phyloP scores from a whole-genome alignment of 306 rosid species.

The Erythrophleum fordii region DNA sequence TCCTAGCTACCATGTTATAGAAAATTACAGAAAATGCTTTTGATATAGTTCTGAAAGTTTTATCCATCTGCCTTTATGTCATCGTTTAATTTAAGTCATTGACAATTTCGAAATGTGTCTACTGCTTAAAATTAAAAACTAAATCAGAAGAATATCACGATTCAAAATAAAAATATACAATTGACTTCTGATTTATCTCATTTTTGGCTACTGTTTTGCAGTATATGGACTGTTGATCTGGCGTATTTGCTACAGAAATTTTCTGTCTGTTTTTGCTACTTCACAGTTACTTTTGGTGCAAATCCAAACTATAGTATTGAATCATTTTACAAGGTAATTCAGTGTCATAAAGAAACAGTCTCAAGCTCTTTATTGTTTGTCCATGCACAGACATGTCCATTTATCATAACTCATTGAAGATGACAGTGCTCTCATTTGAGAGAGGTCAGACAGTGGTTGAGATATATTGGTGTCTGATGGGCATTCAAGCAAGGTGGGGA shows the following conservation, averaged over 20 bases:
- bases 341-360: constrained; percentile 9
- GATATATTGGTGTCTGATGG: constrained; percentile 23
- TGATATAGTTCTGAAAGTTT: neutral
- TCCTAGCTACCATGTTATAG: constrained; percentile 40
- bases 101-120: constrained; percentile 18
- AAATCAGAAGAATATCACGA: neutral
- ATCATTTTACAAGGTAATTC: constrained; percentile 88
- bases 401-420: constrained; percentile 27
- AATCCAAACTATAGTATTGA: constrained; percentile 90
- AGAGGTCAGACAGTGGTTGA: constrained; percentile 22
- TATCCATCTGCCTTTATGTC: neutral
- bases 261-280: constrained; percentile 79
- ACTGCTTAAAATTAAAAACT: constrained; percentile 20
- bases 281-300: constrained; percentile 89
- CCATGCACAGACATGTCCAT: constrained; percentile 11
- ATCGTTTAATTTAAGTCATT: constrained; percentile 14
- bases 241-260: constrained; percentile 83
- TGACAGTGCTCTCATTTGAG: constrained; percentile 6
- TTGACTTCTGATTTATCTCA: constrained; percentile 37
- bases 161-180: constrained; percentile 27
- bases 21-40: neutral
- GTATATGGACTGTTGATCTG: constrained; percentile 97
- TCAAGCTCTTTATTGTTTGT: neutral
- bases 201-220: constrained; percentile 56
- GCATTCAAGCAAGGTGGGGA: too few relatives aligned